Conservation (phyloP, 2,329 filamentous ascomycete genomes). For the Diaporthe capsici region DNA sequence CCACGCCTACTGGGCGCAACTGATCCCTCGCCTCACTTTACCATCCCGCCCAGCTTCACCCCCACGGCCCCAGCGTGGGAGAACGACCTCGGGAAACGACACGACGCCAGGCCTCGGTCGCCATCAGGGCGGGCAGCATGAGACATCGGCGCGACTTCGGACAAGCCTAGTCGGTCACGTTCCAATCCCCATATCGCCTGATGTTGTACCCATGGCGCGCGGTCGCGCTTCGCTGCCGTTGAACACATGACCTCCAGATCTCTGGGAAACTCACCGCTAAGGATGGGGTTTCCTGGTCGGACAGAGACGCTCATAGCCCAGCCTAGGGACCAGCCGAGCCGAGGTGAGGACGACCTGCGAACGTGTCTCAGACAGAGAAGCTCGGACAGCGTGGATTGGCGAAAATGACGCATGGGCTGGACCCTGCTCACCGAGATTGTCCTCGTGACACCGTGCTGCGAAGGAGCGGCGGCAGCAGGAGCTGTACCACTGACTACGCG, state of each 20-base stretch:
- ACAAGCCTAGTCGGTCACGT: slow-evolving; percentile 5
- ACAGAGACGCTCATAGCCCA: not conserved
- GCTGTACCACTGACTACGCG: not conserved
- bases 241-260: slow-evolving; percentile 26
- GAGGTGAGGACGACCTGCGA: slow-evolving; percentile 12
- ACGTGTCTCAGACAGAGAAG: slow-evolving; percentile 34
- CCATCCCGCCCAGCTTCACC: not conserved
- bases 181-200: slow-evolving; percentile 13
- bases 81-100: not conserved
- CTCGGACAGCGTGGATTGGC: slow-evolving; percentile 21
- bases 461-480: slow-evolving; percentile 18
- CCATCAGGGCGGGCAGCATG: not conserved
- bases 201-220: slow-evolving; percentile 12
- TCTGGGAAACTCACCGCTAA: slow-evolving; percentile 16
- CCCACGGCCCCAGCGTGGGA: not conserved
- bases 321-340: slow-evolving; percentile 22
- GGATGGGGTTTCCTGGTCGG: not conserved
- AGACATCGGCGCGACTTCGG: slow-evolving; percentile 25
- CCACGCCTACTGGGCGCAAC: not conserved
- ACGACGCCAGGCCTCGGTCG: not conserved
- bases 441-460: slow-evolving; percentile 25
- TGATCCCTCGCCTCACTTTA: not conserved
- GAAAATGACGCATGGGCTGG: slow-evolving; percentile 12
- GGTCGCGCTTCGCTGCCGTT: not conserved
- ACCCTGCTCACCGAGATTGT: slow-evolving; percentile 31